Evolutionary conservation across 768 basidiomycete genomes (phyloP).

Genomic region (Punctularia strigosozonata): DNA sequence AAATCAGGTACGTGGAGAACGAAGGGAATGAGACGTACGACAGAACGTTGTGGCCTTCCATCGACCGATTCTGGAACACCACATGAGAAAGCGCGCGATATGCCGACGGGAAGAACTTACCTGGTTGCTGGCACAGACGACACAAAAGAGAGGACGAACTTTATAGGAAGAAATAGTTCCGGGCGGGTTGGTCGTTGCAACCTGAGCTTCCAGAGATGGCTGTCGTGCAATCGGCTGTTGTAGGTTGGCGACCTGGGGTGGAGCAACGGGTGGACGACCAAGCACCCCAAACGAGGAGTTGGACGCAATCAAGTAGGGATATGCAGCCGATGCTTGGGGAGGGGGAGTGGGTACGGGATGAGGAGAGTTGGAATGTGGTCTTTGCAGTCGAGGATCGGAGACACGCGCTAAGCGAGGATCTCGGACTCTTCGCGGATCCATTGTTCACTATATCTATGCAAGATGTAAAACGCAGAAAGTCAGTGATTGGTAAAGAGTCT

Average conservation of each 20-base stretch:
- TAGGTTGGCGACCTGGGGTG: conserved; percentile 11
- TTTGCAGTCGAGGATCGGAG: conserved; percentile 52
- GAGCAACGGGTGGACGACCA: conserved; percentile 7
- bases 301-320: conserved; percentile 2
- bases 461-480: conserved; percentile 8
- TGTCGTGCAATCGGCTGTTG: conserved; percentile 7
- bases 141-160: conserved; percentile 80
- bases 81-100: conserved; percentile 1
- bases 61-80: conserved; percentile 74
- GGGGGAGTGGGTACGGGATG: conserved; percentile 2
- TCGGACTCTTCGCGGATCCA: conserved; percentile 75
- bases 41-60: conserved; percentile 93
- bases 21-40: conserved; percentile 40
- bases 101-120: conserved; percentile 30
- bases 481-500: conserved; percentile 8
- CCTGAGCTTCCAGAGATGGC: background rate
- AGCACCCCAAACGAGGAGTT: conserved; percentile 2
- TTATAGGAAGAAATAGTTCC: conserved; percentile 29
- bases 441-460: conserved; percentile 14
- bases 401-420: conserved; percentile 69
- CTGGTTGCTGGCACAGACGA: conserved; percentile 99
- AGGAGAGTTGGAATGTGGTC: conserved; percentile 21
- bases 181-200: background rate
- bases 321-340: conserved; percentile 5
- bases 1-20: conserved; percentile 1